Evolutionary conservation across 148 eudicot species (phyloP).

Genomic region (Rhododendron ovatum): DNA sequence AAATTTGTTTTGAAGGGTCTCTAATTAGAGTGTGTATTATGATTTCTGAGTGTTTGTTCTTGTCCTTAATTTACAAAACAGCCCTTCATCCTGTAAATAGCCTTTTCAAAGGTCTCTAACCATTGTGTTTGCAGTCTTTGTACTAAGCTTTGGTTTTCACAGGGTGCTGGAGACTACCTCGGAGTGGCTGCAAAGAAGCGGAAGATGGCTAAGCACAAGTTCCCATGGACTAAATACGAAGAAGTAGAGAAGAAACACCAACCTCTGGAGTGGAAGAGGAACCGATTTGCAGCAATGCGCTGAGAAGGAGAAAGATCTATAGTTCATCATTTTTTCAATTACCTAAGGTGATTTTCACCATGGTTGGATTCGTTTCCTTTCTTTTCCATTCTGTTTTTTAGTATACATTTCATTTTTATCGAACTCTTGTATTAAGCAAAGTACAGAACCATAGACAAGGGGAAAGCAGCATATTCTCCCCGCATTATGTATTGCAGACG

Average conservation of each 20-base stretch:
- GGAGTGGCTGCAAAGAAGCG: slow-evolving; percentile 58
- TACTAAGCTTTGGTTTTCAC: not conserved
- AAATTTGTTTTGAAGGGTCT: not conserved
- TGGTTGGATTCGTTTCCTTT: not conserved
- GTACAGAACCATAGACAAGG: not conserved
- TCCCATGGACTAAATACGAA: slow-evolving; percentile 49
- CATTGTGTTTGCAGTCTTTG: not conserved
- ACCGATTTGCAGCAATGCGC: slow-evolving; percentile 37
- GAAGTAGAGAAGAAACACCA: slow-evolving; percentile 20
- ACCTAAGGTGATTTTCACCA: slow-evolving; percentile 5
- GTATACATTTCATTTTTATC: not conserved
- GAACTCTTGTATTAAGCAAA: not conserved
- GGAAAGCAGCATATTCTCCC: not conserved
- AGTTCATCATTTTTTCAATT: not conserved
- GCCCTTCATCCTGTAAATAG: not conserved
- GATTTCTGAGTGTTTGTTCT: not conserved
- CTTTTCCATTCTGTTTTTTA: not conserved
- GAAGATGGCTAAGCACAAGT: slow-evolving; percentile 46
- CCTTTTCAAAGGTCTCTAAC: not conserved
- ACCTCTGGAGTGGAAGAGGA: slow-evolving; percentile 47
- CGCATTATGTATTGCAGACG: not conserved
- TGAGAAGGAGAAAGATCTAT: slow-evolving; percentile 11
- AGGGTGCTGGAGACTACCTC: slow-evolving; percentile 40
- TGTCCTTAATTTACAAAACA: not conserved
- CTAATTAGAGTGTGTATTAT: not conserved